Conservation (phyloP, 371 early-diverging fungal species). For the Mortierella sp. region DNA sequence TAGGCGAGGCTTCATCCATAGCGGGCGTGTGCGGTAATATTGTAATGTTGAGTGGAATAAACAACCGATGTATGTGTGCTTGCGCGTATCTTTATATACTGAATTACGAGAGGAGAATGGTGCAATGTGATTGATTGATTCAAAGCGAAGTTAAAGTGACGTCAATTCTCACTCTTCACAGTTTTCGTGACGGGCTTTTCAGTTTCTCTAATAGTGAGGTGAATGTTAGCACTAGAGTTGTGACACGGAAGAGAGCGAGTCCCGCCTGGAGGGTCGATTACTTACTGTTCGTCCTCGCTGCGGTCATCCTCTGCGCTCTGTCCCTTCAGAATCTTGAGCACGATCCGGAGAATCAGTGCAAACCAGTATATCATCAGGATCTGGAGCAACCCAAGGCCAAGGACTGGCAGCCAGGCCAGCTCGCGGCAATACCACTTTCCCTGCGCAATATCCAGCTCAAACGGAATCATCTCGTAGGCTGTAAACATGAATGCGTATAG, state of each 20-base stretch:
- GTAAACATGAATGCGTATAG: slow-evolving; percentile 58
- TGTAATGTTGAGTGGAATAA: neutral
- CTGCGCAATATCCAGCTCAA: slow-evolving; percentile 70
- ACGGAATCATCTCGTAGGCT: slow-evolving; percentile 61
- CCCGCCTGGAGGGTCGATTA: too few species aligned
- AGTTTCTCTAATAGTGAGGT: too few species aligned
- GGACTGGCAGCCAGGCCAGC: slow-evolving; percentile 61
- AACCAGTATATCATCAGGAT: slow-evolving; percentile 73
- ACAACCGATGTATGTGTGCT: too few species aligned
- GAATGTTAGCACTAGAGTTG: too few species aligned
- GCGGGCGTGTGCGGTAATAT: neutral
- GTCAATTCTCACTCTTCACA: too few species aligned
- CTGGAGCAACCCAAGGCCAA: slow-evolving; percentile 66
- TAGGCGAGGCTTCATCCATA: slow-evolving; percentile 13
- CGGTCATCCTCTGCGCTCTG: slow-evolving; percentile 70
- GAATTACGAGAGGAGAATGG: too few species aligned
- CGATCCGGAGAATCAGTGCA: slow-evolving; percentile 69
- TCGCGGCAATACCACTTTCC: slow-evolving; percentile 67
- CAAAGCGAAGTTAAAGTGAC: too few species aligned
- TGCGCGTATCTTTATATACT: too few species aligned
- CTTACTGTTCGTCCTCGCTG: slow-evolving; percentile 67
- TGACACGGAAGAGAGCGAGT: neutral
- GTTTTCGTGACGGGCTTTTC: too few species aligned
- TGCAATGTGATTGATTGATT: too few species aligned
- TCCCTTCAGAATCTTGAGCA: slow-evolving; percentile 66